These are phyloP conservation scores for Neurospora africana DNA, from an alignment of 495 filamentous ascomycete genomes.

Conservation along the genomic window DNA sequence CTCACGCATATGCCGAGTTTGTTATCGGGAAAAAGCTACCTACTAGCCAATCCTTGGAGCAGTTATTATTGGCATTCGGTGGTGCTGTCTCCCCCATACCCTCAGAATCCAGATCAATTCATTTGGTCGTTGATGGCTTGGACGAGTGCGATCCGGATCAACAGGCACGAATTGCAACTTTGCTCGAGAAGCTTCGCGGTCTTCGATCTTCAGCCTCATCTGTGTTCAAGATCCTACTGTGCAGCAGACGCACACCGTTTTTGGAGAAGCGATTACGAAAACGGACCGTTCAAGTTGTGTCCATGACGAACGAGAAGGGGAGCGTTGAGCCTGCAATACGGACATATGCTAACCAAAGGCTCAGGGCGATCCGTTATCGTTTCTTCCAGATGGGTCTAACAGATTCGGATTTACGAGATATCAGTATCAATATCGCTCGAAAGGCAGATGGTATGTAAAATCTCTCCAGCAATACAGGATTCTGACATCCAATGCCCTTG, in stretches of 20 bases:
- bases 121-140: conserved; percentile 19
- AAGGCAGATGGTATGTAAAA: conserved; percentile 17
- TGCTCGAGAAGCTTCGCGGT: conserved; percentile 11
- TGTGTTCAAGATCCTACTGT: conserved; percentile 18
- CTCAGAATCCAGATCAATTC: not conserved
- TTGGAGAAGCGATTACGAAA: conserved; percentile 4
- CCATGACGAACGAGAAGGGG: conserved; percentile 20
- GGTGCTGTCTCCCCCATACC: not conserved
- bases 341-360: conserved; percentile 10
- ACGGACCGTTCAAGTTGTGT: conserved; percentile 2
- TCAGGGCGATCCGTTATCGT: conserved; percentile 4
- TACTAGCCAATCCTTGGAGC: conserved; percentile 10
- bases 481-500: not conserved
- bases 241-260: conserved; percentile 7
- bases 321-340: conserved; percentile 11
- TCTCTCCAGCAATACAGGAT: not conserved
- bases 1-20: conserved; percentile 15
- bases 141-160: conserved; percentile 21
- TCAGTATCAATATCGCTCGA: conserved; percentile 5
- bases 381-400: conserved; percentile 12
- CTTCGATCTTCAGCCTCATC: not conserved
- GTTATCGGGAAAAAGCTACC: conserved; percentile 8
- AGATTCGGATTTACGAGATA: conserved; percentile 4
- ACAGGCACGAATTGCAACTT: conserved; percentile 12
- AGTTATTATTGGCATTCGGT: conserved; percentile 10